phyloP scores from a whole-genome alignment of 768 basidiomycete genomes.

The Boletus pseudo-olivaceus region DNA sequence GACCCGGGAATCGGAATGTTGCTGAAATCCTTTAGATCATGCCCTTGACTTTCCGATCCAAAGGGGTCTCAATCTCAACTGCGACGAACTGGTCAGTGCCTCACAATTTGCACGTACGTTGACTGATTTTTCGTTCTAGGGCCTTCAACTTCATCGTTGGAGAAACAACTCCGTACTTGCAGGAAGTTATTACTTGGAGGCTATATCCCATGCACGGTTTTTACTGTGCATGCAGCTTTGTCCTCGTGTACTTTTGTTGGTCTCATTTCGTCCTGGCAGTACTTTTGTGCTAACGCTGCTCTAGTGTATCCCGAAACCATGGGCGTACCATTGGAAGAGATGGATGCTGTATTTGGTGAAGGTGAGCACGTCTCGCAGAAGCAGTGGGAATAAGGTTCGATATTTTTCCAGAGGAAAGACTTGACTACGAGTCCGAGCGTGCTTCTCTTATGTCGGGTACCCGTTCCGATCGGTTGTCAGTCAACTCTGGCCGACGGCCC shows the following conservation, averaged over 20 bases:
- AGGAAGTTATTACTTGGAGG: conserved; percentile 86
- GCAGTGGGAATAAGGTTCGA: conserved; percentile 15
- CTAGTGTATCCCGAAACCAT: conserved; percentile 84
- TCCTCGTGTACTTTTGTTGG: conserved; percentile 81
- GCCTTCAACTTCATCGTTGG: conserved; percentile 91
- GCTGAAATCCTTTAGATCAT: conserved; percentile 59
- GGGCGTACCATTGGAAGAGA: conserved; percentile 84
- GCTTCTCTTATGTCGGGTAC: conserved; percentile 48
- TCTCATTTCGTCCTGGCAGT: conserved; percentile 8
- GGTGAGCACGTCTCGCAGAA: conserved; percentile 37
- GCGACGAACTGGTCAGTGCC: conserved; percentile 65
- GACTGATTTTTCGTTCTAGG: conserved; percentile 32
- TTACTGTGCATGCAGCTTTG: conserved; percentile 83
- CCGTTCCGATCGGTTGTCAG: conserved; percentile 38
- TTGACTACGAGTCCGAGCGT: conserved; percentile 64
- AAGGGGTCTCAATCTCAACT: conserved; percentile 93
- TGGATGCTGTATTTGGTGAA: conserved; percentile 90
- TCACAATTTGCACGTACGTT: background rate
- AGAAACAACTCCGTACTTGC: conserved; percentile 79
- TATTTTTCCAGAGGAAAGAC: conserved; percentile 45
- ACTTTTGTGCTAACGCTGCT: conserved; percentile 5
- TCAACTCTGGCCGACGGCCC: conserved; percentile 26
- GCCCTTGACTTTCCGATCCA: conserved; percentile 84
- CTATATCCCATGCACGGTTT: conserved; percentile 96
- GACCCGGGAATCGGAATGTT: background rate